Conservation (phyloP, 2,329 filamentous ascomycete genomes). For the Colletotrichum higginsianum region DNA sequence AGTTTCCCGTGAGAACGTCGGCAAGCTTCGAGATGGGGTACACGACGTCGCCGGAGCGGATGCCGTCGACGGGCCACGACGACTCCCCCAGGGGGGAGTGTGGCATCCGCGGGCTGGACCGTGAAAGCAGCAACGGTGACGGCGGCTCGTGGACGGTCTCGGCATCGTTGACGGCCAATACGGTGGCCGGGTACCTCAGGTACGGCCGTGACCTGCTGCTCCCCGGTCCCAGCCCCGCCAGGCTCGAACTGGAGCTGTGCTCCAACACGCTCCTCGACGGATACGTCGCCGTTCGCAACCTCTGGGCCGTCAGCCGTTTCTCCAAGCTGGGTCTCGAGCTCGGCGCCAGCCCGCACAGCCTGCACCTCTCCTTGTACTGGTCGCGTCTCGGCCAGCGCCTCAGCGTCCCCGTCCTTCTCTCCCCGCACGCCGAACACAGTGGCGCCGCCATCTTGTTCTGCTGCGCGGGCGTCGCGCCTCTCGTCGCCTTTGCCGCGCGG, state of each 20-base stretch:
- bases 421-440: constrained; percentile 48
- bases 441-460: constrained; percentile 54
- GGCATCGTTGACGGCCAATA: constrained; percentile 49
- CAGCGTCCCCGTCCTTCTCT: constrained; percentile 60
- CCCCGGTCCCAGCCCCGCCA: constrained; percentile 46
- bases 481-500: constrained; percentile 56
- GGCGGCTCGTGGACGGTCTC: constrained; percentile 59
- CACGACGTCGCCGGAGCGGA: constrained; percentile 51
- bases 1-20: constrained; percentile 48
- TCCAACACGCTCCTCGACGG: constrained; percentile 53
- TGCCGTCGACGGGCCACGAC: constrained; percentile 49
- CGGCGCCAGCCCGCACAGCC: constrained; percentile 56
- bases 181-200: constrained; percentile 54
- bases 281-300: constrained; percentile 60
- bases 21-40: constrained; percentile 61
- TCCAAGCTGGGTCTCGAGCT: constrained; percentile 62
- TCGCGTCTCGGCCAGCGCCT: constrained; percentile 62
- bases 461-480: constrained; percentile 57
- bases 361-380: constrained; percentile 65
- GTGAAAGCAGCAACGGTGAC: constrained; percentile 47
- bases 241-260: constrained; percentile 61
- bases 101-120: constrained; percentile 57
- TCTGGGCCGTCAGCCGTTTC: constrained; percentile 58
- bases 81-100: constrained; percentile 51
- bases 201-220: constrained; percentile 54